These are phyloP conservation scores for Chaetomium sp. DNA, from an alignment of 2,329 filamentous ascomycete genomes.

Conservation along the genomic window DNA sequence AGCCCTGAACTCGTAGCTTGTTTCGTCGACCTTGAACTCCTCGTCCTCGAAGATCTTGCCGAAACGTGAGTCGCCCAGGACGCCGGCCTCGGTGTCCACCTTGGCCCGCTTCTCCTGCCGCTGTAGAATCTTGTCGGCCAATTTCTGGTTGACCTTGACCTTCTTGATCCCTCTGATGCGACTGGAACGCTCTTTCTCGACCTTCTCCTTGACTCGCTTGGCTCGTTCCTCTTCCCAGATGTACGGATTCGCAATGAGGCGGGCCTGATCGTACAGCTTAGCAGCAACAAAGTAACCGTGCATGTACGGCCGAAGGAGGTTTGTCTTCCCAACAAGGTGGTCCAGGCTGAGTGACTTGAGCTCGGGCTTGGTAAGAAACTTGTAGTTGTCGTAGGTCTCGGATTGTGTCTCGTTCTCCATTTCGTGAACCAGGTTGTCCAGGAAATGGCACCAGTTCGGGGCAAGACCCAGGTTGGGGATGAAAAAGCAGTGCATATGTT, in stretches of 20 bases:
- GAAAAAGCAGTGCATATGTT: slow-evolving; percentile 62
- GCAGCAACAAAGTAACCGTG: slow-evolving; percentile 97
- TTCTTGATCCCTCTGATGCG: slow-evolving; percentile 93
- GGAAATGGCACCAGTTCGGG: slow-evolving; percentile 91
- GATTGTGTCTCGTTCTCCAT: slow-evolving; percentile 80
- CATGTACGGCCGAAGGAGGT: slow-evolving; percentile 91
- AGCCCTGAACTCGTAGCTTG: slow-evolving; percentile 74
- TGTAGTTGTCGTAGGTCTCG: slow-evolving; percentile 97
- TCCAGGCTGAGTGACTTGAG: slow-evolving; percentile 78
- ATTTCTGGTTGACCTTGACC: slow-evolving; percentile 87
- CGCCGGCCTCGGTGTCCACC: slow-evolving; percentile 53
- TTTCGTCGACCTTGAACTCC: slow-evolving; percentile 89
- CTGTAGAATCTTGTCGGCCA: slow-evolving; percentile 68
- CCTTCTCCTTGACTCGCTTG: slow-evolving; percentile 88
- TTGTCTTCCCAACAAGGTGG: slow-evolving; percentile 85
- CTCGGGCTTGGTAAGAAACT: slow-evolving; percentile 87
- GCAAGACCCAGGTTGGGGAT: slow-evolving; percentile 89
- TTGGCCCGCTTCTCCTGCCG: slow-evolving; percentile 54
- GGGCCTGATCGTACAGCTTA: slow-evolving; percentile 89
- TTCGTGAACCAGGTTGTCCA: slow-evolving; percentile 97
- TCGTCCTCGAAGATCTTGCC: slow-evolving; percentile 83
- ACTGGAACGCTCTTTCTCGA: slow-evolving; percentile 93
- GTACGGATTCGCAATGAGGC: slow-evolving; percentile 88
- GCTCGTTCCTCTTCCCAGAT: slow-evolving; percentile 87
- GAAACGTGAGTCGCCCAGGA: slow-evolving; percentile 84